Conservation (phyloP, 2,329 filamentous ascomycete species). For the Xylariomycetidae sp. region DNA sequence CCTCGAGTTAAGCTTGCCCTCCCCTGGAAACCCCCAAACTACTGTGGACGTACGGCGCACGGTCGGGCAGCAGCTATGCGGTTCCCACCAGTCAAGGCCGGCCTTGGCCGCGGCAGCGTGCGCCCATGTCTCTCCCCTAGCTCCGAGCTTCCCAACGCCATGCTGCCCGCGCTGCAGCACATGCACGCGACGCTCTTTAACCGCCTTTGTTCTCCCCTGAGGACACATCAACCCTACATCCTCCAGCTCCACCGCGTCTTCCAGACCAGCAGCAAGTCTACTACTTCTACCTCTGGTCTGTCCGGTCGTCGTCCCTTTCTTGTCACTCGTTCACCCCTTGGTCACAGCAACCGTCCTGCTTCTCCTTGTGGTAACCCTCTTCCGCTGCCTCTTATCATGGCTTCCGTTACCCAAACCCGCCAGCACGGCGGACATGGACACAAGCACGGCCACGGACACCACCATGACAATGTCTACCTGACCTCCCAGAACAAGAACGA, state of each 20-base stretch:
- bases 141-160: conserved; percentile 9
- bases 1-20: too few relatives aligned
- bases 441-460: conserved; percentile 69
- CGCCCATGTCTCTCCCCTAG: conserved; percentile 18
- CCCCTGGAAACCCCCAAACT: too few relatives aligned
- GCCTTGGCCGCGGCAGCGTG: conserved; percentile 20
- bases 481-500: conserved; percentile 81
- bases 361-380: conserved; percentile 9
- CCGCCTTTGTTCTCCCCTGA: conserved; percentile 7
- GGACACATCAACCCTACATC: conserved; percentile 17
- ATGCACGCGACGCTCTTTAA: conserved; percentile 6
- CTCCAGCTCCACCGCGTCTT: conserved; percentile 15
- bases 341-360: conserved; percentile 7
- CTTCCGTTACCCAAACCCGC: conserved; percentile 38
- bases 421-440: conserved; percentile 54
- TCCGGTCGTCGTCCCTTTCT: conserved; percentile 7
- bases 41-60: too few relatives aligned
- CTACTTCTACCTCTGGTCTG: conserved; percentile 3
- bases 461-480: conserved; percentile 80
- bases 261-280: conserved; percentile 11
- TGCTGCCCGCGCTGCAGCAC: conserved; percentile 10
- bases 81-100: conserved; percentile 20
- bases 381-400: conserved; percentile 21
- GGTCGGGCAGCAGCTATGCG: too few relatives aligned
- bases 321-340: conserved; percentile 10